Base-by-base conservation (phyloP, 495 filamentous ascomycete species). In the Aspergillus bertholletiae region DNA sequence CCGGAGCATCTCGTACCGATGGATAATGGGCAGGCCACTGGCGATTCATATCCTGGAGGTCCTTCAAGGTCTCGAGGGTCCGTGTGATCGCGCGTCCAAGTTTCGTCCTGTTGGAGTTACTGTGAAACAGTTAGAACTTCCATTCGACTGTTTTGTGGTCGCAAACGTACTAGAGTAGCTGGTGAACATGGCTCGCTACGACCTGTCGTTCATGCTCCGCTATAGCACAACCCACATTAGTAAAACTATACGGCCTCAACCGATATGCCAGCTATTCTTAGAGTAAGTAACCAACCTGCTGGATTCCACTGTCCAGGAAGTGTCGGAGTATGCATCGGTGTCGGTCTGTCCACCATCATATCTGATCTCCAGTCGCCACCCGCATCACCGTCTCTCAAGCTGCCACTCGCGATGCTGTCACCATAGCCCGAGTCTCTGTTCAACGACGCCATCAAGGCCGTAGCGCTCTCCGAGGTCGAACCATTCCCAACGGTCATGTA, bases 11-110 rank as follows among this genome's bases (percentile, higher is more conserved):
- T 64, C 90, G 86, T 13, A 96, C 86, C 15, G 92, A 89, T 46
- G 94, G 95, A 64, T 98, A 98, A 62, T 92, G 88, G 32, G 92
- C 92, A 5, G 94, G 95, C 94, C 95, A 97, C 68, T 82, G 80
- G 26, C 85, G 72, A 59, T 98, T 98, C 80, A 87, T 92, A 60
- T 89, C 84, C 70, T 96, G 91, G 49, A 98, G 80, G 49, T 82
- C 81, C 72, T 86, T 84, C 56, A 90, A 64, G 0, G 88, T 86
- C 39, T 97, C 92, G 49, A 96, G 83, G 3, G 89, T 90, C 24
- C 82, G 79, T 59, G 84, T 88, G 64, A 98, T 96, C 34, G 89
- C 86, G 39, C 92, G 86, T 43, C 83, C 91, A 28, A 98, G 84
- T 47, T 89, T 81, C 12, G 83, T 89, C 32, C 91, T 85, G 67